phyloP scores from a whole-genome alignment of 1,284 basidiomycete genomes.

The Schizophyllum amplum region DNA sequence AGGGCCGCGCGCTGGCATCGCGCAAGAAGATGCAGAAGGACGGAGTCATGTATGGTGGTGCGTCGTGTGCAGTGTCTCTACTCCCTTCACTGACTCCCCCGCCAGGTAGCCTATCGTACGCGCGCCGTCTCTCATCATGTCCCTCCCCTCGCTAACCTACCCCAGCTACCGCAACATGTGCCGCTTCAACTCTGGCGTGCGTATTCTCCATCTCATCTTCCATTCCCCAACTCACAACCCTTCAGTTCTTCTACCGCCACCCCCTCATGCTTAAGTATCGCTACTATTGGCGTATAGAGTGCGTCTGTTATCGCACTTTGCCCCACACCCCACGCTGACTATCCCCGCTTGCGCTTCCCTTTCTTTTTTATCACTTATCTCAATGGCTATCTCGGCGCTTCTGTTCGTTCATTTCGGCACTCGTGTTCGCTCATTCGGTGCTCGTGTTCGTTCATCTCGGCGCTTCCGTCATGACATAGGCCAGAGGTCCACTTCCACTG shows the following conservation, averaged over 20 bases:
- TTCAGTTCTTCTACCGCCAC: conserved; percentile 57
- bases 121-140: not conserved
- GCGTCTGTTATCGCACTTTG: conserved; percentile 13
- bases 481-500: conserved; percentile 72
- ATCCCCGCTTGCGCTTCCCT: not conserved
- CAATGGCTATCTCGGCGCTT: not conserved
- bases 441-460: too few relatives aligned
- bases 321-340: too few relatives aligned
- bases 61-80: conserved; percentile 6
- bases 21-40: conserved; percentile 52
- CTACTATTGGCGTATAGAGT: conserved; percentile 69
- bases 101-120: conserved; percentile 26
- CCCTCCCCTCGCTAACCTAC: not conserved
- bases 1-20: conserved; percentile 47
- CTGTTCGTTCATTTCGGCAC: not conserved
- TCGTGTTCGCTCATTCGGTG: too few relatives aligned
- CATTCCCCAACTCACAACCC: not conserved
- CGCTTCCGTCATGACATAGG: conserved; percentile 21
- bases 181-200: conserved; percentile 71
- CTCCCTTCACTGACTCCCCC: not conserved
- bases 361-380: not conserved
- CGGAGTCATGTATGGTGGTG: conserved; percentile 41
- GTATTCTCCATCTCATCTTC: conserved; percentile 12
- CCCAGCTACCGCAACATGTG: conserved; percentile 62
- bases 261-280: conserved; percentile 58